Percentiles rank a stretch among this genome's conserved stretches.
Evolutionary conservation across 352 stramenopile species (phyloP).

Genomic region (Phytophthora agathidicida): DNA sequence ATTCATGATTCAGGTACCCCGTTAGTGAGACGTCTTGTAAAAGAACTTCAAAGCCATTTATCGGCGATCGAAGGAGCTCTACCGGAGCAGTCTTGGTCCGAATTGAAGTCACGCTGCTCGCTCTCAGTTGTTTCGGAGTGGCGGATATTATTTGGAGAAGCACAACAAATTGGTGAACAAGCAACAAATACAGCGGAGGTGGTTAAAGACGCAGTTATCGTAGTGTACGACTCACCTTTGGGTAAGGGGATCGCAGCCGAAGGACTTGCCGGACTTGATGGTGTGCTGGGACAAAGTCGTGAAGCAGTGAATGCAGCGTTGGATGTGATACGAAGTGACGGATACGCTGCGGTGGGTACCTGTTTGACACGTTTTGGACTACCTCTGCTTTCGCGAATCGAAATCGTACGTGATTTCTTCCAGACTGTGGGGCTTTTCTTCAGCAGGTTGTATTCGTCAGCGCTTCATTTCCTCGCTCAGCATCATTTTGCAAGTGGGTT

Average conservation of each 20-base stretch:
- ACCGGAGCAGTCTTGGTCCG: no score
- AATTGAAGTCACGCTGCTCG: no score
- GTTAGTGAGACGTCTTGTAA: constrained; percentile 5
- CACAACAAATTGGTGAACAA: constrained; percentile 1
- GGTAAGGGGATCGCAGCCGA: constrained; percentile 27
- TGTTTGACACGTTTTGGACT: constrained; percentile 27
- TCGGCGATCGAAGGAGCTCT: no score
- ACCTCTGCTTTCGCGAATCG: constrained; percentile 44
- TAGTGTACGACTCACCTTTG: constrained; percentile 42
- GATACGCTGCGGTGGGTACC: constrained; percentile 9
- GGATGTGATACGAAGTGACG: constrained; percentile 23
- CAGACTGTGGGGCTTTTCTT: constrained; percentile 54
- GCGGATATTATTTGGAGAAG: constrained; percentile 11
- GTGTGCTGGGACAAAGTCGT: constrained; percentile 27
- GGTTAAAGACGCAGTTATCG: constrained; percentile 9
- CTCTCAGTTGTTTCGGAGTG: no score
- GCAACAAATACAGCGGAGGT: background rate
- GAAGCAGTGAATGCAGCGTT: constrained; percentile 37
- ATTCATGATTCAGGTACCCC: constrained; percentile 23
- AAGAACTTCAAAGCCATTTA: constrained; percentile 9
- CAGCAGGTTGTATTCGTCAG: constrained; percentile 38
- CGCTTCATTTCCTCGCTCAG: constrained; percentile 24
- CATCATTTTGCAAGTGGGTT: constrained; percentile 22
- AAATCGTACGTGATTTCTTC: constrained; percentile 57
- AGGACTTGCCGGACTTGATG: constrained; percentile 33